A percentile compares a stretch with the other conserved stretches of the same genome.
Evolutionary conservation across 176 grass and related monocot genomes (phyloP).

Genomic region (Leersia perrieri): DNA sequence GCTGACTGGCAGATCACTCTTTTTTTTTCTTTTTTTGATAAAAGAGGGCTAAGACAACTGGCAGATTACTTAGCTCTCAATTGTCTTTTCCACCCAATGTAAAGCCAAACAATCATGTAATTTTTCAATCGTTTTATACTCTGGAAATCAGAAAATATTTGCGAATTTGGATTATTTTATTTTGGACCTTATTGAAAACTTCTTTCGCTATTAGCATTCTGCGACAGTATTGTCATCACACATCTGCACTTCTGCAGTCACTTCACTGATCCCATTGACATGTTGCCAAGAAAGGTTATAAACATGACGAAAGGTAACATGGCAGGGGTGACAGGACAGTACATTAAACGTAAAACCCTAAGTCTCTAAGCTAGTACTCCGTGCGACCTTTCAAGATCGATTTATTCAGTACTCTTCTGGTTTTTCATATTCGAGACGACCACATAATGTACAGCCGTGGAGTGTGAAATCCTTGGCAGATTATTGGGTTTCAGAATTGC

Average conservation of each 20-base stretch:
- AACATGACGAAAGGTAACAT: not conserved
- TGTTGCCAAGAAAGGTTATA: not conserved
- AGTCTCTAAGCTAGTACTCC: not conserved
- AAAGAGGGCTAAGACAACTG: no score
- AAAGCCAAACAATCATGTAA: not conserved
- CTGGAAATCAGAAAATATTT: not conserved
- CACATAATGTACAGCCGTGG: not conserved
- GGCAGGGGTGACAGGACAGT: not conserved
- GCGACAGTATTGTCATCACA: not conserved
- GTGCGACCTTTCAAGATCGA: not conserved
- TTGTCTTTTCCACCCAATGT: not conserved
- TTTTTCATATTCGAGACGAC: not conserved
- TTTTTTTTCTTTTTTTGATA: no score
- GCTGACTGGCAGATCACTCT: not conserved
- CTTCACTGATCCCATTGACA: not conserved
- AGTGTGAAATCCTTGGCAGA: not conserved
- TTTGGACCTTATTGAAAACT: not conserved
- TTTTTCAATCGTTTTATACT: not conserved
- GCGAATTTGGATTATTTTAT: not conserved
- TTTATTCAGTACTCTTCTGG: not conserved
- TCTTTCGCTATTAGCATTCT: not conserved
- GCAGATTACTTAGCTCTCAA: not conserved
- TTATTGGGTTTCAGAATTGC: not conserved
- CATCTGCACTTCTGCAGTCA: not conserved
- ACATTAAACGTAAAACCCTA: not conserved